Evolutionary conservation across 306 rosid species (phyloP).

Genomic region (Quercus robur): DNA sequence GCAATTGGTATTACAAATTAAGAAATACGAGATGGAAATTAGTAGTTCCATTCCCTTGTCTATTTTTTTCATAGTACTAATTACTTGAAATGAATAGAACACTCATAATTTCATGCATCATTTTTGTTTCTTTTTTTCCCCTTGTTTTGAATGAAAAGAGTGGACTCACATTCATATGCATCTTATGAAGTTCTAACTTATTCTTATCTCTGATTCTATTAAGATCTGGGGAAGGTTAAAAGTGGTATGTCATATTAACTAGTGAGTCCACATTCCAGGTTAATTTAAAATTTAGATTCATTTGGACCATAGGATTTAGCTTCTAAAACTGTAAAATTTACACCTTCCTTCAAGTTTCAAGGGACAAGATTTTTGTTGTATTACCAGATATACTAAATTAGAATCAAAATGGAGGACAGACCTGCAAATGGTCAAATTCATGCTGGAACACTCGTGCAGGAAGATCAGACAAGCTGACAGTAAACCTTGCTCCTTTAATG

Average conservation of each 20-base stretch:
- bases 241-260: not conserved
- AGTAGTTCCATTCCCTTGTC: not conserved
- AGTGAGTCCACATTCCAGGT: not conserved
- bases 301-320: not conserved
- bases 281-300: not conserved
- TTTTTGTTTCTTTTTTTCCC: not conserved
- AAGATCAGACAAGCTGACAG: slow-evolving; percentile 66
- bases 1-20: not conserved
- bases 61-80: not conserved
- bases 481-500: slow-evolving; percentile 59
- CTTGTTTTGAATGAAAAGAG: not conserved
- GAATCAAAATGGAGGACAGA: slow-evolving; percentile 23
- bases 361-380: not conserved
- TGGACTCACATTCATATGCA: not conserved
- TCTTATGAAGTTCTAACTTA: not conserved
- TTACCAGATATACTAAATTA: not conserved
- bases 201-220: not conserved
- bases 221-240: not conserved
- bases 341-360: not conserved
- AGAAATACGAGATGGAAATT: not conserved
- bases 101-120: not conserved
- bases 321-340: not conserved
- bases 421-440: slow-evolving; percentile 93
- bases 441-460: slow-evolving; percentile 95
- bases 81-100: not conserved